Evolutionary conservation across 2,329 filamentous ascomycete genomes (phyloP), one percentile per base, ranked within the genome.

Genomic region (Penicillium crustosum): DNA sequence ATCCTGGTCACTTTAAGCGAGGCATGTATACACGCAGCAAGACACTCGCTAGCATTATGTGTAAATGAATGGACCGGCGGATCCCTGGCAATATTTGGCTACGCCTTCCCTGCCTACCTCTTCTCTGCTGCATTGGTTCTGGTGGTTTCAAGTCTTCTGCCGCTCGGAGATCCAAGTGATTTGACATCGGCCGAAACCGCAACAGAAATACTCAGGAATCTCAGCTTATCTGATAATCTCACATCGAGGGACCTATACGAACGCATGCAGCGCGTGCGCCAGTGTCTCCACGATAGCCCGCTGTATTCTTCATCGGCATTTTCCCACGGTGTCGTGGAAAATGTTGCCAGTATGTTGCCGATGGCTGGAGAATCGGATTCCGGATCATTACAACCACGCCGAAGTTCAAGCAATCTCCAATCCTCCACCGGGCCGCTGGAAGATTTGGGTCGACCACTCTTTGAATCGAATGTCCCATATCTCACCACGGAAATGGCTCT

Each of bases 61-160:
- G 53, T 67, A 21, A 66, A 71, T n/a, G 62, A 71, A 58, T 73
- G 70, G 70, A 68, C 70, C 9, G 66, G 67, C 50, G 69, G 69
- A 6, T 67, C 67, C 4, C 55, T 73, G 0, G 65, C 69, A 9
- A 61, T 68, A 47, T 71, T 66, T 48, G 70, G 71, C 33, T 73
- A 71, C 50, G 68, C 68, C 36, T 69, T 72, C 27, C 67, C 70
- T 5, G 67, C 68, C n/a, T 72, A 66, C 23, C 53, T 73, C n/a
- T 73, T 73, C 58, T 71, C 70, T 2, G 69, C 69, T 2, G 63
- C 69, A 12, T 57, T 70, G 8, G 60, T 69, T 2, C 59, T 73
- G 25, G 62, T 66, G 7, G 64, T 73, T n/a, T 70, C 70, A 5
- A 65, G 62, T 15, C 58, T 69, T 43, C 47, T 68, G 9, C 54